Percentiles rank a stretch among this genome's conserved stretches.
phyloP scores from a whole-genome alignment of 305 asterid genomes.

The Solanum hybrid region DNA sequence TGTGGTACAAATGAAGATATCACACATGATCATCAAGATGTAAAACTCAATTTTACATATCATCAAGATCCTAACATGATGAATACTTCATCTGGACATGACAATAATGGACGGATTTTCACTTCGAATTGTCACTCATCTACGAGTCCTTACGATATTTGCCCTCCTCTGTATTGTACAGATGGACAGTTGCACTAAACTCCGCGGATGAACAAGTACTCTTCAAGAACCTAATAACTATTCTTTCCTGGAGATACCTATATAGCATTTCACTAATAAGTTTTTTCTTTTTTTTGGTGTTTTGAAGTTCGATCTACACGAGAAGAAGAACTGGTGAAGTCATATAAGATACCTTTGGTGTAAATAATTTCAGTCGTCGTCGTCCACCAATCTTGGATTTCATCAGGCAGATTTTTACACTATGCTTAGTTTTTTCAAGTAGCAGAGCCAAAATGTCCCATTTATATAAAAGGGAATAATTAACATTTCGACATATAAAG shows the following conservation, averaged over 20 bases:
- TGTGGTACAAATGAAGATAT: conserved; percentile 43
- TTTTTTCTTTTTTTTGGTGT: neutral
- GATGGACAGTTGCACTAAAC: conserved; percentile 5
- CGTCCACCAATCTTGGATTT: conserved; percentile 57
- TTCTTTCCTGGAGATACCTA: neutral
- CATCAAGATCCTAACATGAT: conserved; percentile 1
- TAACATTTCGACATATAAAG: neutral
- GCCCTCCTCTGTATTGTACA: conserved; percentile 6
- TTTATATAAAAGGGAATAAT: neutral
- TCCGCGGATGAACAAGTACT: neutral
- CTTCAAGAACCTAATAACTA: neutral
- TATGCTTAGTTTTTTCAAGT: neutral
- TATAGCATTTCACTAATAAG: conserved; percentile 9
- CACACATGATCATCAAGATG: conserved; percentile 35
- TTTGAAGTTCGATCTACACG: conserved; percentile 6
- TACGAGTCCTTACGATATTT: neutral
- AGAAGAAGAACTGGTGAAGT: conserved; percentile 16
- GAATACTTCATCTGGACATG: neutral
- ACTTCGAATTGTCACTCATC: conserved; percentile 4
- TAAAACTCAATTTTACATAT: conserved; percentile 11
- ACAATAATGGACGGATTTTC: neutral
- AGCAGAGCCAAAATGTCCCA: neutral
- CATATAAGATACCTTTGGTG: conserved; percentile 53
- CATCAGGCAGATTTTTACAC: conserved; percentile 4
- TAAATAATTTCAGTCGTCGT: conserved; percentile 53